phyloP scores from a whole-genome alignment of 2,329 filamentous ascomycete species.

The Penicillium sp. region DNA sequence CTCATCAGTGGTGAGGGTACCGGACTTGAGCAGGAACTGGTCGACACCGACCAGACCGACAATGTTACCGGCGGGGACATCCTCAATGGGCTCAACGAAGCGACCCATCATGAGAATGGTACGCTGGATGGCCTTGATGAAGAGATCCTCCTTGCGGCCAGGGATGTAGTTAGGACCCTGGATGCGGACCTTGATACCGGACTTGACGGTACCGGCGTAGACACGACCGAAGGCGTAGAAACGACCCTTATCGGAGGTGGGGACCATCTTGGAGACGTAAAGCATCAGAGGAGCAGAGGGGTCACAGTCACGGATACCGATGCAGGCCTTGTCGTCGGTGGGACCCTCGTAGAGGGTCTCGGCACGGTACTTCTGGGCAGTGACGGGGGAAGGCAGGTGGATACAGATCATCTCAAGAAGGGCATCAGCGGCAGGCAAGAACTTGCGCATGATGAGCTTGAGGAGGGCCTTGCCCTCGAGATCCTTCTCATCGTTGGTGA shows the following conservation, averaged over 20 bases:
- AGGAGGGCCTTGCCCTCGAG: slow-evolving; percentile 96
- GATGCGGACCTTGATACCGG: slow-evolving; percentile 98
- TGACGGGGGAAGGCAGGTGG: slow-evolving; percentile 90
- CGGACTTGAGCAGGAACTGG: slow-evolving; percentile 99
- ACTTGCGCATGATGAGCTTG: slow-evolving; percentile 97
- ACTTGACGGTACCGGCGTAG: slow-evolving; percentile 95
- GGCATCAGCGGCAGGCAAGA: slow-evolving; percentile 94
- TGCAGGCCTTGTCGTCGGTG: slow-evolving; percentile 77
- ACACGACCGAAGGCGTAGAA: slow-evolving; percentile 99
- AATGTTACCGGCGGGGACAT: slow-evolving; percentile 99
- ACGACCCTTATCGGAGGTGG: slow-evolving; percentile 97
- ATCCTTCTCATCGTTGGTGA: slow-evolving; percentile 73
- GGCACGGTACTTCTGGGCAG: slow-evolving; percentile 92
- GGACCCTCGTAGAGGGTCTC: slow-evolving; percentile 99
- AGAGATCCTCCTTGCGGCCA: slow-evolving; percentile 97
- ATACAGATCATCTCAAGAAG: slow-evolving; percentile 99
- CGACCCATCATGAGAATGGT: slow-evolving; percentile 99
- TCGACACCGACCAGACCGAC: slow-evolving; percentile 98
- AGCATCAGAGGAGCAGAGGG: slow-evolving; percentile 98
- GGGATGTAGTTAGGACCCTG: slow-evolving; percentile 98
- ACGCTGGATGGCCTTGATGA: slow-evolving; percentile 99
- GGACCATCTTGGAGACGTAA: slow-evolving; percentile 99
- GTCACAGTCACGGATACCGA: slow-evolving; percentile 97
- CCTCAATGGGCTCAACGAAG: slow-evolving; percentile 96
- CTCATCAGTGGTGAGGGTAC: slow-evolving; percentile 94